Conservation (phyloP, 352 stramenopile species). For the Pythium insidiosum region DNA sequence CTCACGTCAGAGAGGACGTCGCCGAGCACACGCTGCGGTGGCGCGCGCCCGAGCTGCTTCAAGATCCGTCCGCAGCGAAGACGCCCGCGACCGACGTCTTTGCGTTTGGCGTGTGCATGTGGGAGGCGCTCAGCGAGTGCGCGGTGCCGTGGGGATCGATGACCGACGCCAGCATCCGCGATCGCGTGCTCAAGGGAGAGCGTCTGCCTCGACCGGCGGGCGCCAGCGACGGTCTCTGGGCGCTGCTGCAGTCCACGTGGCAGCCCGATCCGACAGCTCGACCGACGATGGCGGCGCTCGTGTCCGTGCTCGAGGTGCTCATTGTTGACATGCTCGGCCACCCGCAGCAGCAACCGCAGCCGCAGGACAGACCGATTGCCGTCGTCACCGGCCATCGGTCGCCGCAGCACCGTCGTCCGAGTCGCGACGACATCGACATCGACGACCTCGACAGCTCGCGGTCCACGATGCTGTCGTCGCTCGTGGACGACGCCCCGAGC, state of each 20-base stretch:
- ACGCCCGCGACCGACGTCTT: slow-evolving; percentile 47
- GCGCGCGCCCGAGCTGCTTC: slow-evolving; percentile 40
- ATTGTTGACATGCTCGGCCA: slow-evolving; percentile 30
- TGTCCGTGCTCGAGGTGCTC: slow-evolving; percentile 30
- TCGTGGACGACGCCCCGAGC: neutral
- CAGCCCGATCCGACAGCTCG: slow-evolving; percentile 28
- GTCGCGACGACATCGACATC: slow-evolving; percentile 7
- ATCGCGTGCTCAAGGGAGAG: slow-evolving; percentile 28
- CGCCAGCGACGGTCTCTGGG: slow-evolving; percentile 35
- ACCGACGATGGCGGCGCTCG: slow-evolving; percentile 37
- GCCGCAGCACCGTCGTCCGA: too few relatives aligned
- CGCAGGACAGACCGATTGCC: too few relatives aligned
- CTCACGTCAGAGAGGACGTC: too few relatives aligned
- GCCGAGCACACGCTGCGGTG: too few relatives aligned
- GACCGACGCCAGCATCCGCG: slow-evolving; percentile 30
- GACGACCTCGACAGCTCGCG: slow-evolving; percentile 4
- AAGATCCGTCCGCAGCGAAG: slow-evolving; percentile 1
- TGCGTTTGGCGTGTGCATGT: slow-evolving; percentile 52
- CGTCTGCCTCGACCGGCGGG: slow-evolving; percentile 26
- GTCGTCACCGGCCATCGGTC: too few relatives aligned
- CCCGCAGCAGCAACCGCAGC: neutral
- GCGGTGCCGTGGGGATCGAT: slow-evolving; percentile 58
- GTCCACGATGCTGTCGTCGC: neutral
- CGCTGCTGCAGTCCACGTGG: slow-evolving; percentile 47
- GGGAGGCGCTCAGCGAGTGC: slow-evolving; percentile 47